Conservation (phyloP, 2,329 filamentous ascomycete genomes). For the Exophiala calicioides region DNA sequence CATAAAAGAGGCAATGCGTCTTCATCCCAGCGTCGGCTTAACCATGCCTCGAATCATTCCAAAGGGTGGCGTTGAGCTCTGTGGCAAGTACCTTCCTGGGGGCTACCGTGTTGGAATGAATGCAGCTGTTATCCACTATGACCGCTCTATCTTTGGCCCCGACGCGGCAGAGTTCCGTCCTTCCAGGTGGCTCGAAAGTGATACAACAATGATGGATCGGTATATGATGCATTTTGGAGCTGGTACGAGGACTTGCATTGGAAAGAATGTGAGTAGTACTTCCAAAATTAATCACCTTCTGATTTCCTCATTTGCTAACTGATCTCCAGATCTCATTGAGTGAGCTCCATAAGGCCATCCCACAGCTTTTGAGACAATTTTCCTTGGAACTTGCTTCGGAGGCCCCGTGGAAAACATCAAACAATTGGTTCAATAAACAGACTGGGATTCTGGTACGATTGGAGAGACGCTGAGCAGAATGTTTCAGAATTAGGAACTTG, state of each 20-base stretch:
- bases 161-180: slow-evolving; percentile 31
- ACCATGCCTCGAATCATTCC: slow-evolving; percentile 31
- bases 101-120: slow-evolving; percentile 27
- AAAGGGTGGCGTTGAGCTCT: slow-evolving; percentile 16
- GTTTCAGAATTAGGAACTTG: too few relatives aligned
- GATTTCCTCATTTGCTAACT: too few relatives aligned
- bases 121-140: slow-evolving; percentile 27
- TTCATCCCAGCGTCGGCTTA: slow-evolving; percentile 31
- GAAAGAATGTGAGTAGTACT: too few relatives aligned
- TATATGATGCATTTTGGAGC: slow-evolving; percentile 25
- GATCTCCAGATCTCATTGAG: slow-evolving; percentile 22
- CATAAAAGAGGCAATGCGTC: slow-evolving; percentile 27
- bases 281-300: too few relatives aligned
- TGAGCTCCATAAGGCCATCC: slow-evolving; percentile 23
- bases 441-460: too few relatives aligned
- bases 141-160: slow-evolving; percentile 28
- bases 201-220: slow-evolving; percentile 22
- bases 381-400: too few relatives aligned
- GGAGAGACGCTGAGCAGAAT: too few relatives aligned
- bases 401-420: too few relatives aligned
- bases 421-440: too few relatives aligned
- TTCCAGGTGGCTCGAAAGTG: slow-evolving; percentile 30
- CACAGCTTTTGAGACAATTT: slow-evolving; percentile 17
- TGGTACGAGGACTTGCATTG: slow-evolving; percentile 27
- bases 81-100: slow-evolving; percentile 20